These are phyloP conservation scores for Sechiopsis laciniata DNA, from an alignment of 306 rosid genomes.

Conservation along the genomic window DNA sequence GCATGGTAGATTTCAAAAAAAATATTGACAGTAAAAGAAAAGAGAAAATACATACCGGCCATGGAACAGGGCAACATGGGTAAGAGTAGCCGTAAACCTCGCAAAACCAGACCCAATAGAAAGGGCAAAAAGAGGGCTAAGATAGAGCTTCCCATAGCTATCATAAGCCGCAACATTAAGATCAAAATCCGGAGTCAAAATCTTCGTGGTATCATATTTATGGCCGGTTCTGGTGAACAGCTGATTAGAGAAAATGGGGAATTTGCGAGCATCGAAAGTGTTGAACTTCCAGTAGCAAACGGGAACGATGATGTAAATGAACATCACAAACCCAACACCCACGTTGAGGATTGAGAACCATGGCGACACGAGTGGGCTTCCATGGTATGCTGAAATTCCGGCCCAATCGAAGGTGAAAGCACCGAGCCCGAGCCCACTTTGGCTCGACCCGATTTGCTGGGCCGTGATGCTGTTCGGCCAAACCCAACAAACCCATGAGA, in stretches of 20 bases:
- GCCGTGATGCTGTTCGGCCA: constrained; percentile 91
- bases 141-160: constrained; percentile 79
- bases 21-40: background rate
- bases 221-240: constrained; percentile 59
- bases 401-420: constrained; percentile 96
- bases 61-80: constrained; percentile 84
- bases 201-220: constrained; percentile 77
- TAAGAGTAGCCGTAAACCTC: constrained; percentile 85
- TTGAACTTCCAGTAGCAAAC: constrained; percentile 86
- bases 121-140: constrained; percentile 87
- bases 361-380: constrained; percentile 91
- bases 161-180: constrained; percentile 68
- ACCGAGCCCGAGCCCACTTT: constrained; percentile 83
- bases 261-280: constrained; percentile 86
- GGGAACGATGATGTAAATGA: constrained; percentile 81
- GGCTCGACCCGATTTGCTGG: constrained; percentile 87
- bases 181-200: constrained; percentile 60
- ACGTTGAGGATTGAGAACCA: constrained; percentile 87
- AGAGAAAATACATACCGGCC: constrained; percentile 50
- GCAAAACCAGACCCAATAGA: constrained; percentile 99
- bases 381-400: constrained; percentile 93
- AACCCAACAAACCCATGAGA: constrained; percentile 97
- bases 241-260: constrained; percentile 88
- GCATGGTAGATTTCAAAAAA: background rate
- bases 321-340: constrained; percentile 83